Evolutionary conservation across 2,329 filamentous ascomycete genomes (phyloP).

Genomic region (Cladosporium austrohemisphaericum): DNA sequence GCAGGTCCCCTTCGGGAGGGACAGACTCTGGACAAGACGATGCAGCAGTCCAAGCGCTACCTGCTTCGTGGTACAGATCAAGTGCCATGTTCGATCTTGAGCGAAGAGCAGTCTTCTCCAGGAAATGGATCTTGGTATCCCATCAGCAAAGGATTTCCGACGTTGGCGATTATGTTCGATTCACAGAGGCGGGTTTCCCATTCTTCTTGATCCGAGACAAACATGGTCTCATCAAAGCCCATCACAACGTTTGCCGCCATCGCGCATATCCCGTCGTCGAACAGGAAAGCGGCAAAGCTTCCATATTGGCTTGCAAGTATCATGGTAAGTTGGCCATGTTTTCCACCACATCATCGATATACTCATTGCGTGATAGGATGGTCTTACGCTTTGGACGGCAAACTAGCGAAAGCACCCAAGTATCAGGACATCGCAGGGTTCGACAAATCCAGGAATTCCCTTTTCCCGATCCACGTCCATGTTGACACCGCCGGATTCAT

Average conservation of each 20-base stretch:
- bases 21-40: background rate
- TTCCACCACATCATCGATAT: no score
- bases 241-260: slow-evolving; percentile 60
- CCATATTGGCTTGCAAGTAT: slow-evolving; percentile 56
- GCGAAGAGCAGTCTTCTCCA: slow-evolving; percentile 48
- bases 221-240: slow-evolving; percentile 53
- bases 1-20: background rate
- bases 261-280: slow-evolving; percentile 56
- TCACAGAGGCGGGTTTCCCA: slow-evolving; percentile 52
- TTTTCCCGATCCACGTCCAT: slow-evolving; percentile 53
- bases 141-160: slow-evolving; percentile 50
- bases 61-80: background rate
- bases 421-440: slow-evolving; percentile 56
- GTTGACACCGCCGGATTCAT: slow-evolving; percentile 53
- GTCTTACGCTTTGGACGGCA: slow-evolving; percentile 56
- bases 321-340: slow-evolving; percentile 46
- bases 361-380: slow-evolving; percentile 32
- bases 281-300: slow-evolving; percentile 47
- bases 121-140: slow-evolving; percentile 53
- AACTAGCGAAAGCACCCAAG: slow-evolving; percentile 56
- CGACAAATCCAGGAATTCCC: slow-evolving; percentile 51
- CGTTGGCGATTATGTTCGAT: slow-evolving; percentile 54
- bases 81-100: slow-evolving; percentile 43
- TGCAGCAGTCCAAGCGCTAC: background rate
- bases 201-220: slow-evolving; percentile 46